phyloP scores from a whole-genome alignment of 345 rosid species.

The Angophora floribunda region DNA sequence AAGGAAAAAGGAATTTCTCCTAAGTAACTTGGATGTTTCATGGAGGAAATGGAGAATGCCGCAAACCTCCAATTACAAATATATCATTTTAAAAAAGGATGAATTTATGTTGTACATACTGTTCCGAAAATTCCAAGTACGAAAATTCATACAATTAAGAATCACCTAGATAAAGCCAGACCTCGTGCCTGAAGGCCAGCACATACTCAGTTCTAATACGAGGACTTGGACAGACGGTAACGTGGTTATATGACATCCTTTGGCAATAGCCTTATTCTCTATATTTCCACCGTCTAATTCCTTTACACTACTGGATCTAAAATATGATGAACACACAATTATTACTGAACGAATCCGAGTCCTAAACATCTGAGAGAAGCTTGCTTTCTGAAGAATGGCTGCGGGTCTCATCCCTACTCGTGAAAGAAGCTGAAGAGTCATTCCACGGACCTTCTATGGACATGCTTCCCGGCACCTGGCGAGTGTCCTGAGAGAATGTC shows the following conservation, averaged over 20 bases:
- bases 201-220: neutral
- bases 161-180: neutral
- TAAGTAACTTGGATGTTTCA: neutral
- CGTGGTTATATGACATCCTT: neutral
- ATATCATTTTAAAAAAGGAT: neutral
- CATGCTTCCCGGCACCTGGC: constrained; percentile 19
- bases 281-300: neutral
- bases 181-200: neutral
- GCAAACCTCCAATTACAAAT: too few relatives aligned
- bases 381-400: constrained; percentile 12
- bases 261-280: neutral
- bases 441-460: constrained; percentile 65
- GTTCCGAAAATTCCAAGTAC: neutral
- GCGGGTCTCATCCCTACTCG: constrained; percentile 15
- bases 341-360: neutral
- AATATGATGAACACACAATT: neutral
- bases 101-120: neutral
- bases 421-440: constrained; percentile 38
- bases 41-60: neutral
- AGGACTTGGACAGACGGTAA: neutral
- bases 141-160: neutral
- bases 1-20: neutral
- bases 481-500: constrained; percentile 25
- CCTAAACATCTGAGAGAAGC: constrained; percentile 15
- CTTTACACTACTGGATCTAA: neutral